A percentile compares a stretch with the other conserved stretches of the same genome.
Evolutionary conservation across 495 filamentous ascomycete genomes (phyloP).

Genomic region (Hypoxylon perforatum): DNA sequence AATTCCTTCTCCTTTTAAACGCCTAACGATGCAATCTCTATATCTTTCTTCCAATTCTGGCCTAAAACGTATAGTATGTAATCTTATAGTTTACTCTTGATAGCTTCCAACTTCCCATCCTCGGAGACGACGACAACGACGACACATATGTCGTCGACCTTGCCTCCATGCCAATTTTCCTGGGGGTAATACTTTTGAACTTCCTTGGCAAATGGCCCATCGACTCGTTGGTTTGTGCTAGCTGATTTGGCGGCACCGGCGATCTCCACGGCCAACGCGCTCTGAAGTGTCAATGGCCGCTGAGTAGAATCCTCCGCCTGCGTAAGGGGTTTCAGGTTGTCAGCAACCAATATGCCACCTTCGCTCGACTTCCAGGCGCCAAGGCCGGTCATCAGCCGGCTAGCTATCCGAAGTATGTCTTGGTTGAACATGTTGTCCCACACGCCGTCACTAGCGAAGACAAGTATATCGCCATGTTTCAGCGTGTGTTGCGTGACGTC

Average conservation of each 20-base stretch:
- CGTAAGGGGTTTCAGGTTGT: constrained; percentile 65
- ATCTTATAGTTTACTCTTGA: constrained; percentile 53
- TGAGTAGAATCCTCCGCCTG: constrained; percentile 47
- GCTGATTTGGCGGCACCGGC: constrained; percentile 84
- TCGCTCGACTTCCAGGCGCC: constrained; percentile 77
- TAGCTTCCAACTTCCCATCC: constrained; percentile 46
- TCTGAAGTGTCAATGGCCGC: constrained; percentile 68
- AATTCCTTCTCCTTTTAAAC: constrained; percentile 30
- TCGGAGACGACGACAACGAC: constrained; percentile 78
- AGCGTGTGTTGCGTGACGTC: constrained; percentile 77
- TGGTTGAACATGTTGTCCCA: constrained; percentile 96
- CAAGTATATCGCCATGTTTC: constrained; percentile 88
- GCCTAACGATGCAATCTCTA: constrained; percentile 34
- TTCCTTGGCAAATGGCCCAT: constrained; percentile 95
- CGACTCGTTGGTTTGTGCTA: constrained; percentile 77
- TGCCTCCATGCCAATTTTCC: constrained; percentile 87
- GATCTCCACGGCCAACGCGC: constrained; percentile 79
- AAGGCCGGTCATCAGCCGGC: constrained; percentile 73
- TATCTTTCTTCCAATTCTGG: constrained; percentile 3
- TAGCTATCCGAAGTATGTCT: constrained; percentile 83
- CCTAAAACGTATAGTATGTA: not conserved
- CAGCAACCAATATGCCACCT: constrained; percentile 67
- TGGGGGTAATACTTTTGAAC: constrained; percentile 85
- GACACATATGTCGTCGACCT: constrained; percentile 90
- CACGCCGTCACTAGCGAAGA: constrained; percentile 94